Base-by-base conservation (phyloP, 129 eudicot species). In the Chrysanthemum lavandulifolium region DNA sequence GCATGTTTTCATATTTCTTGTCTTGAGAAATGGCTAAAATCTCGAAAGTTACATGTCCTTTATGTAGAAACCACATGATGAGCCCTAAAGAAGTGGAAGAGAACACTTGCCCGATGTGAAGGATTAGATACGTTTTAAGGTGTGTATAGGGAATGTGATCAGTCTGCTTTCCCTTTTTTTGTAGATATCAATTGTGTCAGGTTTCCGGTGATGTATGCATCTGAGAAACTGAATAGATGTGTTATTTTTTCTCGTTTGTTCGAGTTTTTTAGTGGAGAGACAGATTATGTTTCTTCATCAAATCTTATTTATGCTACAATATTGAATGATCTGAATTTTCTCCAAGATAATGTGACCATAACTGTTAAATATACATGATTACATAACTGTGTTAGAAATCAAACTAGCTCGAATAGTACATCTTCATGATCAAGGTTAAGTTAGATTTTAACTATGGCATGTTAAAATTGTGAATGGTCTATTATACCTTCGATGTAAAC, bases 101-200 rank as follows among this genome's bases (percentile, higher is more conserved):
- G 47, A 82, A 85, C 61, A 71, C 91, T 79, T 84, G 88, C 76
- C 96, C 96, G 3, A 90, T 87, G 91, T 90, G 82, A 87, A 74
- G 50, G 14, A 31, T 61, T 76, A 11, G 25, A 65, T 45, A 55
- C 52, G 61, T 36, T 36, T 27, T 29, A 57, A 57, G 21, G 66
- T 48, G 60, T 62, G 61, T 49, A 13, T 21, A 64, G 71, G 49
- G 47, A 72, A 56, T 72, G 58, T 18, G 43, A 71, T 57, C 5
- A 21, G 57, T 55, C 15, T 65, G 65, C 21, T 73, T 62, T 6
- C 62, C 59, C 33, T 15, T n/a, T 68, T 71, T 63, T 70, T 82
- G 87, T 88, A 84, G 74, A 80, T 84, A 75, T 76, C 43, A 49
- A 60, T 69, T n/a, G 58, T 71, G 74, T 76, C 76, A 56, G 69